These are phyloP conservation scores for Sicyos baderoa DNA, from an alignment of 306 rosid genomes.

Conservation along the genomic window DNA sequence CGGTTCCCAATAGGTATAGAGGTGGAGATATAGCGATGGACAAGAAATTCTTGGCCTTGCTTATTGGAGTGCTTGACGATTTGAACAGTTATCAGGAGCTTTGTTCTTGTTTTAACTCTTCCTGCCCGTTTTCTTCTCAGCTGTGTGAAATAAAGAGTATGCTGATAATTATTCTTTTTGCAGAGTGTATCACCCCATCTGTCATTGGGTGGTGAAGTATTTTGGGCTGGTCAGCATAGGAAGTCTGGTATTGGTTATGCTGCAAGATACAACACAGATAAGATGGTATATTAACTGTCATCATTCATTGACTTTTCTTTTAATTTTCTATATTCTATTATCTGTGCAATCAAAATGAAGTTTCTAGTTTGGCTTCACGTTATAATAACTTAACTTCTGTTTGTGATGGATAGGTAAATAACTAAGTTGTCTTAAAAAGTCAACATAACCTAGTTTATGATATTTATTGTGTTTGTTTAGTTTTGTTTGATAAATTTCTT, in stretches of 20 bases:
- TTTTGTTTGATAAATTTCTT: too few relatives aligned
- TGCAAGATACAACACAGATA: constrained; percentile 85
- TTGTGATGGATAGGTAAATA: not conserved
- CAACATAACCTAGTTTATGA: too few relatives aligned
- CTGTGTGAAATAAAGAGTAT: not conserved
- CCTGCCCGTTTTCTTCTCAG: not conserved
- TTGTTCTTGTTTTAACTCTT: not conserved
- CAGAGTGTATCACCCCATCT: constrained; percentile 79
- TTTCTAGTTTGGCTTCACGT: not conserved
- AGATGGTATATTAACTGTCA: constrained; percentile 48
- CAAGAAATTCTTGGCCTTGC: constrained; percentile 5
- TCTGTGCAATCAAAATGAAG: not conserved
- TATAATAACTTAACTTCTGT: not conserved
- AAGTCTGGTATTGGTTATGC: constrained; percentile 94
- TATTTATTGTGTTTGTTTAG: too few relatives aligned
- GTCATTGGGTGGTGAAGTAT: constrained; percentile 90
- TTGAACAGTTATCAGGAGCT: not conserved
- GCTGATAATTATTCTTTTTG: constrained; percentile 17
- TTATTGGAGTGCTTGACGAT: not conserved
- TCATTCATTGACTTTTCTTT: not conserved
- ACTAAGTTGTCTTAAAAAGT: not conserved
- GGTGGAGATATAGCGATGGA: not conserved
- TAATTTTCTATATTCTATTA: too few relatives aligned
- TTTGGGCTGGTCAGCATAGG: constrained; percentile 99
- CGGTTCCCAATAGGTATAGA: not conserved